A percentile compares a stretch with the other conserved stretches of the same genome.
These are phyloP conservation scores for Ogataea degrootiae DNA, from an alignment of 805 yeast species.

Conservation along the genomic window DNA sequence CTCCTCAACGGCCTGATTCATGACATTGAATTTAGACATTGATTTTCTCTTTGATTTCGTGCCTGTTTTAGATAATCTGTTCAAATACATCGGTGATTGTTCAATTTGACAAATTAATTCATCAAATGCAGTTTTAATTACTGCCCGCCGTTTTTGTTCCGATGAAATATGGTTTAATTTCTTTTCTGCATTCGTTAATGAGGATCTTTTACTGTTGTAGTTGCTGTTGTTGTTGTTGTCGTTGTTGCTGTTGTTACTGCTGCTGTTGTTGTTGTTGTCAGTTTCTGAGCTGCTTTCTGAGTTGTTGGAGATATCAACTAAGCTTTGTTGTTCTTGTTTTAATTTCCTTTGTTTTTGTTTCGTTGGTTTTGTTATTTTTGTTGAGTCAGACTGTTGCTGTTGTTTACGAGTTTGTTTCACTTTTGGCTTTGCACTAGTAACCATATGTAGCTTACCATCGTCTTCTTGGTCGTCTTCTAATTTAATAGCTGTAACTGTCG, in stretches of 20 bases:
- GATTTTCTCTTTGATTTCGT: slow-evolving; percentile 20
- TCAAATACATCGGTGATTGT: slow-evolving; percentile 9
- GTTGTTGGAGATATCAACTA: too few relatives aligned
- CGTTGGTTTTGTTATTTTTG: too few relatives aligned
- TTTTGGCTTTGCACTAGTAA: too few relatives aligned
- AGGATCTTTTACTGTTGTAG: slow-evolving; percentile 1
- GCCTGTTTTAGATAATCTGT: slow-evolving; percentile 3
- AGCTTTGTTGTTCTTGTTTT: too few relatives aligned
- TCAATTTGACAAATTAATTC: slow-evolving; percentile 26
- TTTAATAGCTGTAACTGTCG: too few relatives aligned
- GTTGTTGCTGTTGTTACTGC: neutral
- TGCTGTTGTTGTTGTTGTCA: neutral
- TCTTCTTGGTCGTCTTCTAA: too few relatives aligned
- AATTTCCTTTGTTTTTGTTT: too few relatives aligned
- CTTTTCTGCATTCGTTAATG: slow-evolving; percentile 31
- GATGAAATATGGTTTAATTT: slow-evolving; percentile 35
- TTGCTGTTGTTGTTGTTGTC: neutral
- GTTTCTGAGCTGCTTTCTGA: too few relatives aligned
- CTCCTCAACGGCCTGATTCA: slow-evolving; percentile 28
- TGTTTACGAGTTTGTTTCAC: too few relatives aligned
- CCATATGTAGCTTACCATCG: too few relatives aligned
- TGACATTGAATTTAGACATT: slow-evolving; percentile 24
- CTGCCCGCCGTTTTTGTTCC: slow-evolving; percentile 35
- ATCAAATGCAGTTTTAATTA: slow-evolving; percentile 35
- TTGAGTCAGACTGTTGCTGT: too few relatives aligned